Evolutionary conservation across 1,139 yeast species (phyloP).

Genomic region (Candida dubliniensis): DNA sequence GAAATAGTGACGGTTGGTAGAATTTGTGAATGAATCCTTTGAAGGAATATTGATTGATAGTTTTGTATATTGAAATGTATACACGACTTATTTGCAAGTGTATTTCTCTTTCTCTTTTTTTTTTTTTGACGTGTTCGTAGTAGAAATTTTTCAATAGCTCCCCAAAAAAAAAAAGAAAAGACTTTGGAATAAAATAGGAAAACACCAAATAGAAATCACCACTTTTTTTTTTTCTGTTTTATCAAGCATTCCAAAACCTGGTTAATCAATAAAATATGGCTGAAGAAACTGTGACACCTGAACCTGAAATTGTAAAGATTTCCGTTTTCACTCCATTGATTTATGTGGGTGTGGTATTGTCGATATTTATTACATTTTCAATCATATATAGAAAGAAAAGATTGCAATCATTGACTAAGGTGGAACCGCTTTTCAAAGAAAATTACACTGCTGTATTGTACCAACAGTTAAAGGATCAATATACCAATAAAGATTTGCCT

Average conservation of each 20-base stretch:
- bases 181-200: too few relatives aligned
- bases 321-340: conserved; percentile 86
- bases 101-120: neutral
- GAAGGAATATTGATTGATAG: neutral
- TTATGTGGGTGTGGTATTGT: conserved; percentile 69
- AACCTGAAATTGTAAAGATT: conserved; percentile 36
- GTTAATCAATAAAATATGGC: conserved; percentile 9
- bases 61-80: neutral
- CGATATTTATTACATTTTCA: conserved; percentile 76
- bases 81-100: neutral
- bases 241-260: neutral
- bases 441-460: conserved; percentile 69
- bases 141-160: neutral
- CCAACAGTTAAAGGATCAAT: conserved; percentile 52
- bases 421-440: conserved; percentile 71
- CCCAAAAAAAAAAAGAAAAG: too few relatives aligned
- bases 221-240: neutral
- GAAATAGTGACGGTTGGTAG: conserved; percentile 53
- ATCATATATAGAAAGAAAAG: conserved; percentile 65
- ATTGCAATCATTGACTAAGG: conserved; percentile 49
- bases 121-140: conserved; percentile 3
- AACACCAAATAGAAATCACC: neutral
- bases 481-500: conserved; percentile 37
- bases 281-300: conserved; percentile 14
- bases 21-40: too few relatives aligned